phyloP scores from a whole-genome alignment of 1,284 basidiomycete species.

The Pterulicium gracile region DNA sequence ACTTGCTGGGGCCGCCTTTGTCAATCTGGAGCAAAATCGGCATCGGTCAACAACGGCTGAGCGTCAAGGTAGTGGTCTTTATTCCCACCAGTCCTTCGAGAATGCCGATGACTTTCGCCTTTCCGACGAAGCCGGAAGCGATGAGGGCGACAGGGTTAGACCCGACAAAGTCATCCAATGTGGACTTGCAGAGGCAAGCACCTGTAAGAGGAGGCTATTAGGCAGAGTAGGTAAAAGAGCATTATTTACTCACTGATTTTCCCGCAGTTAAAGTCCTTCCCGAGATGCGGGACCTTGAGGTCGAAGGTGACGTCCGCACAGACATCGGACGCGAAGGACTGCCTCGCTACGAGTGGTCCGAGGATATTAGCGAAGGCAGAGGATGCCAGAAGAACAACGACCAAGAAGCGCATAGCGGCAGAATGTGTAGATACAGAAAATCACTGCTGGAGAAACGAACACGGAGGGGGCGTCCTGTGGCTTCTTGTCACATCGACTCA shows the following conservation, averaged over 20 bases:
- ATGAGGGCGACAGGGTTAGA: slow-evolving; percentile 19
- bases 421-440: too few relatives aligned
- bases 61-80: too few relatives aligned
- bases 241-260: slow-evolving; percentile 19
- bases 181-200: slow-evolving; percentile 28
- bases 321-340: slow-evolving; percentile 19
- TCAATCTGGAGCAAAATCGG: slow-evolving; percentile 19
- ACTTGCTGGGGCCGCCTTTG: slow-evolving; percentile 17
- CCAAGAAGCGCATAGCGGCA: background rate
- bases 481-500: too few relatives aligned
- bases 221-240: too few relatives aligned
- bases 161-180: slow-evolving; percentile 21
- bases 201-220: slow-evolving; percentile 16
- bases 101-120: slow-evolving; percentile 15
- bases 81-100: slow-evolving; percentile 27
- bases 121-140: slow-evolving; percentile 23
- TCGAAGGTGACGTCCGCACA: slow-evolving; percentile 27
- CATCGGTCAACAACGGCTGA: background rate
- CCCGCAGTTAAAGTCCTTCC: slow-evolving; percentile 19
- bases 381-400: background rate
- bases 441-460: too few relatives aligned
- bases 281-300: slow-evolving; percentile 23
- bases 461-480: too few relatives aligned
- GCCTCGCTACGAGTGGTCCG: background rate
- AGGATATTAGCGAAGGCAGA: background rate